phyloP scores from a whole-genome alignment of 2,329 filamentous ascomycete species.

The Parasarocladium wereldwijsianum region DNA sequence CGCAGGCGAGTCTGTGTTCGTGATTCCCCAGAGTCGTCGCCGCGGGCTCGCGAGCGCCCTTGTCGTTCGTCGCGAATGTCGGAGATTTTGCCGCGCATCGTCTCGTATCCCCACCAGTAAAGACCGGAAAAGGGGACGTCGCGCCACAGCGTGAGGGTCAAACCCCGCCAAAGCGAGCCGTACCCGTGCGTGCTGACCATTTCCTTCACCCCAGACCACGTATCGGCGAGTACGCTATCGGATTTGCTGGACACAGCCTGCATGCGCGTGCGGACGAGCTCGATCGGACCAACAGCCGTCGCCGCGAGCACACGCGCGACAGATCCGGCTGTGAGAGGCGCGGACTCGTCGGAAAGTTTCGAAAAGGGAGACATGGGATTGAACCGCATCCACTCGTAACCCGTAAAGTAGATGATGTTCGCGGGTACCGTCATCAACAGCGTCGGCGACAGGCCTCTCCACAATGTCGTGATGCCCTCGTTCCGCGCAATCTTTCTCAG shows the following conservation, averaged over 20 bases:
- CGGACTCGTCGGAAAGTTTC: conserved; percentile 50
- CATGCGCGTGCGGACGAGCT: conserved; percentile 85
- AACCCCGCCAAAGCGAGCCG: conserved; percentile 72
- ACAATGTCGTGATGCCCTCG: conserved; percentile 74
- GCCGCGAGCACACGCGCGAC: conserved; percentile 68
- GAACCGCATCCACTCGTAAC: conserved; percentile 85
- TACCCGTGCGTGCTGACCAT: conserved; percentile 73
- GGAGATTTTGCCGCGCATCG: conserved; percentile 55
- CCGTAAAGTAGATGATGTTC: conserved; percentile 97
- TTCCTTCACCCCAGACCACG: conserved; percentile 57
- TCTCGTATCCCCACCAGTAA: conserved; percentile 98
- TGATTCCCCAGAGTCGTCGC: no score
- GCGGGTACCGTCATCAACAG: conserved; percentile 85
- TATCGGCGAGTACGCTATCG: conserved; percentile 60
- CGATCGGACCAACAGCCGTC: conserved; percentile 72
- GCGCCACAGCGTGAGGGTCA: conserved; percentile 85
- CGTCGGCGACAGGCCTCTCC: conserved; percentile 89
- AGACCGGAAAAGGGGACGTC: conserved; percentile 95
- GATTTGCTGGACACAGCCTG: conserved; percentile 55
- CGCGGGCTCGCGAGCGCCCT: conserved; percentile 20
- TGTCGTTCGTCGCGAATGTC: conserved; percentile 45
- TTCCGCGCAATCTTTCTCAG: conserved; percentile 88
- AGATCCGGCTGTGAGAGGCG: conserved; percentile 68
- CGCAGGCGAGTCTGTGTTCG: conserved; percentile 30
- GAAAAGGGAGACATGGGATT: conserved; percentile 59